Base-by-base conservation (phyloP, 192 early-diverging fungal genomes). In the Coemansia sp. region DNA sequence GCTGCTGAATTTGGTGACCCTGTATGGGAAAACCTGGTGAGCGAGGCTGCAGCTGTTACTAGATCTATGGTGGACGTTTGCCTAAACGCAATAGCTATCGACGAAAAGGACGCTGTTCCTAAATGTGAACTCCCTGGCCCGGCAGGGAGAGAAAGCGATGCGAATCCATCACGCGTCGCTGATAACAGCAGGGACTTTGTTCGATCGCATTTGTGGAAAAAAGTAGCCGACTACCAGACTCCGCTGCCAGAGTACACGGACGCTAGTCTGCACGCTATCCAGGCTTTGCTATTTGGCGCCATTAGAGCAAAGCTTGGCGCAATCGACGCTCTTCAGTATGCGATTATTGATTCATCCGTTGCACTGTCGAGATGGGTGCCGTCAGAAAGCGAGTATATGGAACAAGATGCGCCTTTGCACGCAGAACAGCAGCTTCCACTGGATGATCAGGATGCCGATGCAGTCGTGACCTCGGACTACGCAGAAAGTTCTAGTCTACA, bases 341-440 rank as follows among this genome's bases (percentile, higher is more conserved):
- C 77, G 2, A 71, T 79, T 15, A 54, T 79, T 32, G 77, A 79
- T 22, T 70, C 77, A 14, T 64, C 65, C 0, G 41, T 74, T 52
- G 77, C 77, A 0, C 67, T 64, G 53, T 67, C 61, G 29, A 71
- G 57, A 19, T 79, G 77, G 77, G 38, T 71, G 40, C 32, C 54
- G 23, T 25, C 25, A 4, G 68, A 70, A 14, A 17, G 33, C 7
- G 32, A 9, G 33, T 32, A 14, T 36, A n/a, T 36, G 14, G 34
- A 57, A 5, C 32, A 34, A 8, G 34, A 36, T 36, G 34, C 10
- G 33, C 19, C 9, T 52, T 25, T 14, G 22, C 22, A 52, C 25
- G 43, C 23, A 19, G 43, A 29, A 40, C 38, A 40, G 11, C 38
- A 40, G 25, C 19, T 13, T 4, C 22, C 43, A 40, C 45, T 5